phyloP scores from a whole-genome alignment of 768 basidiomycete genomes.

The Suillus hirtellus region DNA sequence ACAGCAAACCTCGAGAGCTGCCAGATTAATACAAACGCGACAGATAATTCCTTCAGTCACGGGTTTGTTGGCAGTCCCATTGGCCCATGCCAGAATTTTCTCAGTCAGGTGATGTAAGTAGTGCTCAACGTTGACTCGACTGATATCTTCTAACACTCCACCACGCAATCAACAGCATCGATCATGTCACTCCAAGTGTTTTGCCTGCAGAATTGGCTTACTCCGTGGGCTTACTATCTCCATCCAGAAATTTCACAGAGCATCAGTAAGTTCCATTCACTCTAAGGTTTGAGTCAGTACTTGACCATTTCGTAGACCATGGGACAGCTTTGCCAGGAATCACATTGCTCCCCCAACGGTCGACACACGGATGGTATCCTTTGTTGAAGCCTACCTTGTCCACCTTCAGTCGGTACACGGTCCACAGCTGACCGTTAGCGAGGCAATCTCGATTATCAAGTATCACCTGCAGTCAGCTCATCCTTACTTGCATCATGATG shows the following conservation, averaged over 20 bases:
- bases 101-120: neutral
- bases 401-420: neutral
- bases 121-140: neutral
- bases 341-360: neutral
- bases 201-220: neutral
- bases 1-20: neutral
- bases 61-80: neutral
- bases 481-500: neutral
- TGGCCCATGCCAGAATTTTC: neutral
- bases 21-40: neutral
- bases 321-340: neutral
- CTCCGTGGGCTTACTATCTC: neutral
- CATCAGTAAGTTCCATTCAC: neutral
- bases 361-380: neutral
- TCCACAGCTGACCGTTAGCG: neutral
- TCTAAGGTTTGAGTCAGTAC: neutral
- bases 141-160: neutral
- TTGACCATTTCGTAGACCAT: neutral
- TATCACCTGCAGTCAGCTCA: neutral
- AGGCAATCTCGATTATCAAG: conserved; percentile 5
- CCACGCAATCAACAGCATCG: neutral
- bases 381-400: neutral
- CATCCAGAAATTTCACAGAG: neutral
- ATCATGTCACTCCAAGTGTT: neutral
- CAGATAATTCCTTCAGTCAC: neutral